Percentiles rank a stretch among this genome's conserved stretches.
phyloP scores from a whole-genome alignment of 2,329 filamentous ascomycete species.

The Pseudogymnoascus sp. region DNA sequence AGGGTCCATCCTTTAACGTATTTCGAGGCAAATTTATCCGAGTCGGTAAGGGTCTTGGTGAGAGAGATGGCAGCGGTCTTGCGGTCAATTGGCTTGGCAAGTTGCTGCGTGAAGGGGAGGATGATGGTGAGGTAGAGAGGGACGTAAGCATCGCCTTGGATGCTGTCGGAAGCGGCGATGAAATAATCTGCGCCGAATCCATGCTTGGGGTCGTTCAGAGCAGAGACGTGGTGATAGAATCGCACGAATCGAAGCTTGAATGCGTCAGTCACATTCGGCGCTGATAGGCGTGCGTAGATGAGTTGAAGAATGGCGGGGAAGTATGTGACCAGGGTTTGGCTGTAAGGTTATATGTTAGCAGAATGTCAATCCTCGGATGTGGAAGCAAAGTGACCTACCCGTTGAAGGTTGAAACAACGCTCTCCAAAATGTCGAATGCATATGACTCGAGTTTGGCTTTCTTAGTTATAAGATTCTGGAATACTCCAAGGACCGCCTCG shows the following conservation, averaged over 20 bases:
- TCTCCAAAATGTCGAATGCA: conserved; percentile 84
- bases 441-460: conserved; percentile 58
- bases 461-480: conserved; percentile 75
- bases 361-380: neutral
- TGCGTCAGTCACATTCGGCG: conserved; percentile 59
- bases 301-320: conserved; percentile 62
- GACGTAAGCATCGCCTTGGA: conserved; percentile 73
- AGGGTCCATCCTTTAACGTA: conserved; percentile 87
- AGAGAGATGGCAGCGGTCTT: conserved; percentile 91
- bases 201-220: conserved; percentile 51
- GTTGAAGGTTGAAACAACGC: conserved; percentile 64
- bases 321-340: conserved; percentile 49
- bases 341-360: conserved; percentile 30
- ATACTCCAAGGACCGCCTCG: conserved; percentile 85
- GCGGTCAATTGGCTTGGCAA: conserved; percentile 78
- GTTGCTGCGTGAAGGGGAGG: conserved; percentile 78
- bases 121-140: conserved; percentile 82
- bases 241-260: conserved; percentile 82
- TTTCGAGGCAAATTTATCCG: conserved; percentile 68
- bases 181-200: conserved; percentile 92
- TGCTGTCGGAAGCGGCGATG: conserved; percentile 69
- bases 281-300: conserved; percentile 61
- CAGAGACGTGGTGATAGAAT: conserved; percentile 88
- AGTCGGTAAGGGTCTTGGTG: conserved; percentile 84
- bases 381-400: conserved; percentile 41